Conservation (phyloP, 2,329 filamentous ascomycete genomes). For the Metarhizium humberi region DNA sequence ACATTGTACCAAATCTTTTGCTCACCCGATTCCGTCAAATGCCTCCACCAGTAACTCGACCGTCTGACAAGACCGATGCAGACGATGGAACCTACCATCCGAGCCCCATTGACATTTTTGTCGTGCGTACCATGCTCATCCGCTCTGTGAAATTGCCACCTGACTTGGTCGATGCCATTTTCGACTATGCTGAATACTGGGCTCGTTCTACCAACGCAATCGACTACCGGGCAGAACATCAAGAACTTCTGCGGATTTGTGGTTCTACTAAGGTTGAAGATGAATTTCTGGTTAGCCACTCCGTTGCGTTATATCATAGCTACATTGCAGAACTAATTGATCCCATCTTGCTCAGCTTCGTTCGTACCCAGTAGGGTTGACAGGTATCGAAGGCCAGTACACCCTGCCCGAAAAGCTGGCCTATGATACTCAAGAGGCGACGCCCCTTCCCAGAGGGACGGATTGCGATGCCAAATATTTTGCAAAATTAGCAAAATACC, state of each 20-base stretch:
- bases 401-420: slow-evolving; percentile 17
- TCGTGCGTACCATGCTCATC: slow-evolving; percentile 38
- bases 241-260: slow-evolving; percentile 12
- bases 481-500: slow-evolving; percentile 25
- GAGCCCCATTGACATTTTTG: slow-evolving; percentile 36
- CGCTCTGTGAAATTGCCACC: slow-evolving; percentile 35
- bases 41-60: not conserved
- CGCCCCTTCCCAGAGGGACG: slow-evolving; percentile 15
- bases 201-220: slow-evolving; percentile 33
- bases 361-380: slow-evolving; percentile 28
- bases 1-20: slow-evolving; percentile 15
- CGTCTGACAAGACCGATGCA: slow-evolving; percentile 4
- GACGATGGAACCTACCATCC: slow-evolving; percentile 21
- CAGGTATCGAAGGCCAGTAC: slow-evolving; percentile 15
- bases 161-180: slow-evolving; percentile 45
- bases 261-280: slow-evolving; percentile 18
- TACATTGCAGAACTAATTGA: not conserved
- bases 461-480: slow-evolving; percentile 22
- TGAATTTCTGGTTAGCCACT: slow-evolving; percentile 23
- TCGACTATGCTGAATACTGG: slow-evolving; percentile 57
- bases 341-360: slow-evolving; percentile 18
- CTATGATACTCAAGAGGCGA: slow-evolving; percentile 20
- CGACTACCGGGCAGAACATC: slow-evolving; percentile 16
- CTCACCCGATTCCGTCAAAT: slow-evolving; percentile 10
- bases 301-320: not conserved